Conservation (phyloP, 2,329 filamentous ascomycete genomes). For the Trichoderma sp. region DNA sequence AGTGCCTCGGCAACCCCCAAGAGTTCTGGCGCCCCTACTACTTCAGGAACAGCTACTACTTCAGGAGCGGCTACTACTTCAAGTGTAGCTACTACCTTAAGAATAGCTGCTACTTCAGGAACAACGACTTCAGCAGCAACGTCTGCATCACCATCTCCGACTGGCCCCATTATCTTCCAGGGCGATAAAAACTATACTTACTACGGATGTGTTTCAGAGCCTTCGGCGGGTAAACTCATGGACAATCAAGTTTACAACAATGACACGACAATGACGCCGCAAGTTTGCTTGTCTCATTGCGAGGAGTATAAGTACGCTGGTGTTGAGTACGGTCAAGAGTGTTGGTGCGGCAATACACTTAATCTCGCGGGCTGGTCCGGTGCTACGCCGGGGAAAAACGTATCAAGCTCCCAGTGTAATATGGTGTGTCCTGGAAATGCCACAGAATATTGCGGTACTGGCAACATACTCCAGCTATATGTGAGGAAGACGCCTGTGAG, state of each 20-base stretch:
- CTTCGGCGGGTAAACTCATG: slow-evolving; percentile 38
- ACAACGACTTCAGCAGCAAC: slow-evolving; percentile 18
- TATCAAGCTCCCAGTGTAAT: slow-evolving; percentile 37
- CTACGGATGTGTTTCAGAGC: slow-evolving; percentile 41
- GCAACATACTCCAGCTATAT: slow-evolving; percentile 39
- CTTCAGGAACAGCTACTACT: not conserved
- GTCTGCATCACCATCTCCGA: slow-evolving; percentile 31
- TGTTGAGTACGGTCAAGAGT: slow-evolving; percentile 43
- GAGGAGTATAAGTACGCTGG: slow-evolving; percentile 40
- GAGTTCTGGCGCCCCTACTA: not conserved
- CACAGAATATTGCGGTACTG: slow-evolving; percentile 37
- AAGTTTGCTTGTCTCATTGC: slow-evolving; percentile 39
- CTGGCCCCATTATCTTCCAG: slow-evolving; percentile 34
- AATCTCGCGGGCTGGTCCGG: slow-evolving; percentile 33
- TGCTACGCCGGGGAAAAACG: slow-evolving; percentile 34
- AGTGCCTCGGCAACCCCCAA: slow-evolving; percentile 12
- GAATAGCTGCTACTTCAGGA: not conserved
- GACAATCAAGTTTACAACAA: slow-evolving; percentile 36
- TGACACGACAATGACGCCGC: slow-evolving; percentile 38
- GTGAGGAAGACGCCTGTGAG: slow-evolving; percentile 6
- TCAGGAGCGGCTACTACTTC: not conserved
- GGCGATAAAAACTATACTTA: slow-evolving; percentile 44
- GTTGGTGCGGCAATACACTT: slow-evolving; percentile 41
- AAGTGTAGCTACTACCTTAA: not conserved
- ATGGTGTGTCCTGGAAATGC: slow-evolving; percentile 40